Evolutionary conservation across 106 monocot genomes (phyloP), one percentile per base, ranked within the genome.

Genomic region (Dendrobium officinale): DNA sequence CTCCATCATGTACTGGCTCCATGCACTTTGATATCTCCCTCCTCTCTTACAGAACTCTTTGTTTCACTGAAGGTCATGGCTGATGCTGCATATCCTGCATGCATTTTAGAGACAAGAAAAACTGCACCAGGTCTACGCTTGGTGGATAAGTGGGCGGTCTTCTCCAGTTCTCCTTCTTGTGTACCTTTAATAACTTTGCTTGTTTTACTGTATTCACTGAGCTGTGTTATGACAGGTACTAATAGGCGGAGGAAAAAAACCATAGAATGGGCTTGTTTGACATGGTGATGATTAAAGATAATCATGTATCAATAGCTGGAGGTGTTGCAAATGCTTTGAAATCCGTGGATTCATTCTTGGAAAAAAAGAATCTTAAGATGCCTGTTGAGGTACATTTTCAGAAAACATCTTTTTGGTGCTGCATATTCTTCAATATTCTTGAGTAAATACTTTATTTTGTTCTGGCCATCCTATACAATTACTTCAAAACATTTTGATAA

Each of bases 281-380:
- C 85, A 99, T 99, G 99, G 95, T 93, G 56, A 99, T 99, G 99
- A 93, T 99, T 87, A 99, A 99, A 80, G 99, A 99, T 75, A 99
- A 99, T 77, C 99, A 99, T 85, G 93, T 95, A 48, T 95, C 99
- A 81, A 85, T 95, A 64, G 91, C 99, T 72, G 99, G 95, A 55
- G 88, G 99, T 77, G 82, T 95, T 59, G 79, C 90, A 79, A 91
- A 91, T 85, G 95, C 95, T 77, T 78, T 99, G 75, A 95, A 86
- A 83, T 87, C 86, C 67, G 93, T 93, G 18, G 95, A 99, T 75
- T 83, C 86, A 51, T 95, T 79, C 85, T 85, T 94, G 82, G 75
- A 81, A 56, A 81, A 89, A 80, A 92, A 84, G 15, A 88, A 89
- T 73, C 82, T 98, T 61, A 75, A 91, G n/a, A 79, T 98, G 85